phyloP scores from a whole-genome alignment of 148 eudicot species.

The Selenicereus undatus region DNA sequence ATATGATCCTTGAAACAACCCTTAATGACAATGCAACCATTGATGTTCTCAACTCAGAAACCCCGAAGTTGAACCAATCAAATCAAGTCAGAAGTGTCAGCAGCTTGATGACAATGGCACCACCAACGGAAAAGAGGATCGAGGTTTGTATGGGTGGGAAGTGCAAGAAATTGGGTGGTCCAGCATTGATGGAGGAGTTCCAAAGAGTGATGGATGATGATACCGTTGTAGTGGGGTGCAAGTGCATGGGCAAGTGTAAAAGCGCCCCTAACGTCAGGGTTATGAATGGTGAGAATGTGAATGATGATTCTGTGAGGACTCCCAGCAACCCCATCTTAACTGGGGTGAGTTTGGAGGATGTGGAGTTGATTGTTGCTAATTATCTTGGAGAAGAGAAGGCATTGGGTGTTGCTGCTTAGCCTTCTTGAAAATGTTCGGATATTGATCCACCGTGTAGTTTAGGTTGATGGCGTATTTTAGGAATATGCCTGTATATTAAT shows the following conservation, averaged over 20 bases:
- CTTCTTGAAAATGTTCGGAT: neutral
- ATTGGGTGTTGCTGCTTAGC: conserved; percentile 18
- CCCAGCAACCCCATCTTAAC: conserved; percentile 44
- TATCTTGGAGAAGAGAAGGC: conserved; percentile 38
- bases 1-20: conserved; percentile 30
- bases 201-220: conserved; percentile 46
- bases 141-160: conserved; percentile 97
- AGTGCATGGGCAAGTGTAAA: conserved; percentile 92
- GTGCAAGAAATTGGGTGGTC: conserved; percentile 75
- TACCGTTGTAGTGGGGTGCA: conserved; percentile 66
- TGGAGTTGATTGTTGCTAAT: conserved; percentile 50
- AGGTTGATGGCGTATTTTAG: neutral
- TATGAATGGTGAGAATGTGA: conserved; percentile 15
- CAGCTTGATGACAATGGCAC: neutral
- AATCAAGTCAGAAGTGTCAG: neutral
- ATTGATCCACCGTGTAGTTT: neutral
- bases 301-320: conserved; percentile 29
- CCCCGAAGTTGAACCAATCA: neutral
- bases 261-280: conserved; percentile 69
- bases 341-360: conserved; percentile 81
- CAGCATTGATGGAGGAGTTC: conserved; percentile 51
- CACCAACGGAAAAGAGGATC: conserved; percentile 33
- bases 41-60: conserved; percentile 5
- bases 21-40: conserved; percentile 15
- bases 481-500: neutral